phyloP scores from a whole-genome alignment of 2,329 filamentous ascomycete species.

The Anisogramma anomala region DNA sequence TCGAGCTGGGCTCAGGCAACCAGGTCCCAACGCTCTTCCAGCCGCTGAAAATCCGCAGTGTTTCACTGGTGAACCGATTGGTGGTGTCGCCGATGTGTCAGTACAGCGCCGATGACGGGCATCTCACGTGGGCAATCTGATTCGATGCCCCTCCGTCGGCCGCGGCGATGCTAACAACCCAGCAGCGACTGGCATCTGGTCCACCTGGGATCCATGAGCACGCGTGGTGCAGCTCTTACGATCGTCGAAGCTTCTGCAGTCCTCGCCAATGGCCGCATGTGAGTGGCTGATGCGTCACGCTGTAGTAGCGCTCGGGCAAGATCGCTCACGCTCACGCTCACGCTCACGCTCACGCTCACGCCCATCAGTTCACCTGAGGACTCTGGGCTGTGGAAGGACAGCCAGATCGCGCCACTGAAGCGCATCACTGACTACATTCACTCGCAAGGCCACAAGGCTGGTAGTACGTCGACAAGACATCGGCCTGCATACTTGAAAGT shows the following conservation, averaged over 20 bases:
- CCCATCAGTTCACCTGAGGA: conserved; percentile 58
- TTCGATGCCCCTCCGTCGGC: too few relatives aligned
- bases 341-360: too few relatives aligned
- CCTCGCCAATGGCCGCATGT: conserved; percentile 62
- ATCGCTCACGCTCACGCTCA: too few relatives aligned
- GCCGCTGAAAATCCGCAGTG: conserved; percentile 41
- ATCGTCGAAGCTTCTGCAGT: conserved; percentile 73
- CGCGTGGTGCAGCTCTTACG: conserved; percentile 61
- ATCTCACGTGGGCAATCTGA: conserved; percentile 57
- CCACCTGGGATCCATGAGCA: conserved; percentile 67
- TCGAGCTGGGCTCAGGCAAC: conserved; percentile 17
- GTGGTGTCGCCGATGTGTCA: conserved; percentile 51
- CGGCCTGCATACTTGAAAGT: not conserved
- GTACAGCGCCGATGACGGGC: conserved; percentile 48
- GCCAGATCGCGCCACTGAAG: conserved; percentile 61
- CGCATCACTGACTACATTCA: conserved; percentile 69
- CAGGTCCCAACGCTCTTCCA: conserved; percentile 43
- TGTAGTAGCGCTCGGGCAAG: too few relatives aligned
- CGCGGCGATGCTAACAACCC: too few relatives aligned
- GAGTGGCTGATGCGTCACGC: too few relatives aligned
- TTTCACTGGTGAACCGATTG: conserved; percentile 45
- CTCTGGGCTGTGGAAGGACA: conserved; percentile 71
- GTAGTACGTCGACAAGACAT: conserved; percentile 24
- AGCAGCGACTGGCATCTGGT: conserved; percentile 50
- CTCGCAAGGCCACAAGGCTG: conserved; percentile 63